Conservation (phyloP, 2,329 filamentous ascomycete genomes). For the Trichoderma polysporum region DNA sequence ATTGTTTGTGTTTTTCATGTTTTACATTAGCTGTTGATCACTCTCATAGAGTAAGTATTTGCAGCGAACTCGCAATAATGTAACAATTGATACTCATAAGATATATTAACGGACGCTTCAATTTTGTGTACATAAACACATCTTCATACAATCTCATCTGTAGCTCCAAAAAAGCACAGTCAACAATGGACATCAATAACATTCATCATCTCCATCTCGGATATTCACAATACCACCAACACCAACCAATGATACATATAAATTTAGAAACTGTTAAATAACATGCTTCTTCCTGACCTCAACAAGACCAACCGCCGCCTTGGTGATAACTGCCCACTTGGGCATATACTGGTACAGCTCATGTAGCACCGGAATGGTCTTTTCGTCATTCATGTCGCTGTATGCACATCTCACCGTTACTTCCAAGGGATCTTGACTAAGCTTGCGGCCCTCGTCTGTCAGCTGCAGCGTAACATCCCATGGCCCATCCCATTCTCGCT, state of each 20-base stretch:
- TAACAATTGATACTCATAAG: neutral
- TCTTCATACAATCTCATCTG: too few relatives aligned
- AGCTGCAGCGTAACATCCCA: conserved; percentile 62
- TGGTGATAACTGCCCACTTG: conserved; percentile 75
- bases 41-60: too few relatives aligned
- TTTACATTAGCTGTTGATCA: too few relatives aligned
- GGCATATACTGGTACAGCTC: conserved; percentile 77
- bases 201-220: neutral
- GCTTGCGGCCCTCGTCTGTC: conserved; percentile 23
- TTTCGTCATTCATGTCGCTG: conserved; percentile 76
- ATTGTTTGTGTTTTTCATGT: neutral
- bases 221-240: neutral
- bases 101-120: neutral
- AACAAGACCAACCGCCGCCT: conserved; percentile 74
- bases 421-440: conserved; percentile 41
- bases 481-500: conserved; percentile 70
- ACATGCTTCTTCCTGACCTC: conserved; percentile 71
- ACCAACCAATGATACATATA: neutral
- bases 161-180: neutral
- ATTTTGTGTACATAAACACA: neutral
- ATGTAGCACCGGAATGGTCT: conserved; percentile 77
- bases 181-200: neutral
- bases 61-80: too few relatives aligned
- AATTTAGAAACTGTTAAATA: neutral
- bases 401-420: conserved; percentile 77